phyloP scores from a whole-genome alignment of 352 stramenopile species.

The Pythium biforme region DNA sequence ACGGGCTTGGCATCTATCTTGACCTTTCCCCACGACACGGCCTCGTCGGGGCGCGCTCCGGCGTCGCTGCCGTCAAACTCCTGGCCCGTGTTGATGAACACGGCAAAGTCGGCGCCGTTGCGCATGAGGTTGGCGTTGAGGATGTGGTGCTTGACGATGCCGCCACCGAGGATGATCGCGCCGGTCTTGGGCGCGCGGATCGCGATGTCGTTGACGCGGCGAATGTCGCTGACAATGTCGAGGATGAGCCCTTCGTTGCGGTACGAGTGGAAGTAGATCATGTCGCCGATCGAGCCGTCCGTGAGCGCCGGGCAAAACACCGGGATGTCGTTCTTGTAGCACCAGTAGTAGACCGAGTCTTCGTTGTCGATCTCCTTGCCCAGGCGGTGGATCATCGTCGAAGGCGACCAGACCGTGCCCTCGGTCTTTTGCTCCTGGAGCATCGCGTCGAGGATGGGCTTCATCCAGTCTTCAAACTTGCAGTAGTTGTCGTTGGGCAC shows the following conservation, averaged over 20 bases:
- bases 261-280: slow-evolving; percentile 99
- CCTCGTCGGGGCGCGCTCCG: slow-evolving; percentile 97
- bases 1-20: slow-evolving; percentile 93
- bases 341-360: slow-evolving; percentile 99
- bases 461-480: slow-evolving; percentile 96
- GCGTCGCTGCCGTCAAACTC: slow-evolving; percentile 98
- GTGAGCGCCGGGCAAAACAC: slow-evolving; percentile 99
- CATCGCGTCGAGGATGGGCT: slow-evolving; percentile 97
- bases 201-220: slow-evolving; percentile 97
- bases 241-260: slow-evolving; percentile 96
- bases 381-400: slow-evolving; percentile 95
- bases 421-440: slow-evolving; percentile 95
- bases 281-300: slow-evolving; percentile 99
- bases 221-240: slow-evolving; percentile 98
- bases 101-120: slow-evolving; percentile 98
- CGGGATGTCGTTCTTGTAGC: slow-evolving; percentile 99
- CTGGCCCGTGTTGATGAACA: slow-evolving; percentile 99
- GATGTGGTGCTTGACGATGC: slow-evolving; percentile 98
- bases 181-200: slow-evolving; percentile 93
- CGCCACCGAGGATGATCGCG: slow-evolving; percentile 98
- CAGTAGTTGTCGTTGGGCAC: slow-evolving; percentile 99
- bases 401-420: slow-evolving; percentile 95
- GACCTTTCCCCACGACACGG: slow-evolving; percentile 99
- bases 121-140: slow-evolving; percentile 99
- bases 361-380: slow-evolving; percentile 98